Conservation (phyloP, 352 stramenopile genomes). For the Pythium diclinum region DNA sequence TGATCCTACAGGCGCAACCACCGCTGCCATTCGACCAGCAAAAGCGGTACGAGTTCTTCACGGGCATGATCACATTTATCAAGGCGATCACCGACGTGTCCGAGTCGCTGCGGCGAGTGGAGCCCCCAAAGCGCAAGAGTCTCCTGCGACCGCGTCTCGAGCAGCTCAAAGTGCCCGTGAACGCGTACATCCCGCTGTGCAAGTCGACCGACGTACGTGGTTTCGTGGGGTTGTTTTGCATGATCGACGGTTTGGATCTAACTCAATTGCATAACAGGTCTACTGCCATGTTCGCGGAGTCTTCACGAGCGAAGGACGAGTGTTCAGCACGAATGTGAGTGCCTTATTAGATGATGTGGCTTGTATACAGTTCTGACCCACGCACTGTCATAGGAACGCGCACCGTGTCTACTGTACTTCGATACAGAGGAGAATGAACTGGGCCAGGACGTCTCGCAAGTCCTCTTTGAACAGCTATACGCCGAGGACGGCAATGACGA, state of each 20-base stretch:
- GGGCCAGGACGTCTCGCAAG: constrained; percentile 55
- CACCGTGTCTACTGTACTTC: constrained; percentile 74
- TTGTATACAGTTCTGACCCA: too few relatives aligned
- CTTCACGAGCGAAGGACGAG: constrained; percentile 58
- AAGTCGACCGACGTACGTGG: constrained; percentile 68
- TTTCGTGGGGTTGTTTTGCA: not conserved
- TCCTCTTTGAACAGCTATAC: constrained; percentile 64
- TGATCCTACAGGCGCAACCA: constrained; percentile 31
- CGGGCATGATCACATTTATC: constrained; percentile 74
- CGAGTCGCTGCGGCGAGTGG: constrained; percentile 61
- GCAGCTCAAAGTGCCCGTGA: constrained; percentile 45
- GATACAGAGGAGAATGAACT: constrained; percentile 48
- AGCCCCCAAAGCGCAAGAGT: constrained; percentile 63
- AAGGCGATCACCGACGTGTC: constrained; percentile 82
- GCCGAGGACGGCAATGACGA: constrained; percentile 30
- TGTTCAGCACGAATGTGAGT: constrained; percentile 67
- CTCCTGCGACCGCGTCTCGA: constrained; percentile 46
- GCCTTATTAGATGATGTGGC: too few relatives aligned
- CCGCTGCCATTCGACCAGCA: constrained; percentile 34
- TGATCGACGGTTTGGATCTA: too few relatives aligned
- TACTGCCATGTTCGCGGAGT: constrained; percentile 65
- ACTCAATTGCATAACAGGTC: too few relatives aligned
- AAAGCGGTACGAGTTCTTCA: constrained; percentile 77
- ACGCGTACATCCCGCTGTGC: constrained; percentile 78
- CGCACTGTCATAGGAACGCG: constrained; percentile 44